Base-by-base conservation (phyloP, 2,329 filamentous ascomycete species). In the Penicillium oxalicum region DNA sequence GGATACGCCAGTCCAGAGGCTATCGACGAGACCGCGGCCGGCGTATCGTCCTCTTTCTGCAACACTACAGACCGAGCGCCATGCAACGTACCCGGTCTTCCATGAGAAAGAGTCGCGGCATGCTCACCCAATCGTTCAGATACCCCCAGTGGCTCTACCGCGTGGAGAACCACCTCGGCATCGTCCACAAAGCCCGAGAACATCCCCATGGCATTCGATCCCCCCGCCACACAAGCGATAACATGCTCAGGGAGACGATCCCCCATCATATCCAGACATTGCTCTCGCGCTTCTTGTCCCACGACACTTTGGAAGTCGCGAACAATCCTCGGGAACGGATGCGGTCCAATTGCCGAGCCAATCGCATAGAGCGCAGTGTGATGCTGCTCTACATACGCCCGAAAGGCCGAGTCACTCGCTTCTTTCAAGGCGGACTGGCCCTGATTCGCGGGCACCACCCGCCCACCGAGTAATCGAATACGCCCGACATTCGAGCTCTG, bases 361-460 rank as follows among this genome's bases (percentile, higher is more conserved):
- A 95, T 91, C 61, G 93, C 88, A 75, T 94, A 95, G 74, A 94
- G 89, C 0, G 88, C 94, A 25, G 86, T 88, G 57, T 87, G 82
- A 24, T 94, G 84, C 58, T 87, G 78, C 48, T 88, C 83, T 12
- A 94, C 87, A 88, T 89, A 95, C 54, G 85, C 81, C 35, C 88
- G 83, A 63, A 95, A 74, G 9, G 89, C 88, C 70, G 94, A 88
- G 71, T 94, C 93, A 71, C 93, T 88, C 4, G 88, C 84, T 60
- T 87, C 84, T 45, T 84, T 81, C 33, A 87, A 78, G 3, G 84
- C 86, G 62, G 80, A 80, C 57, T 84, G 86, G 44, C 89, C 89
- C 37, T 87, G 84, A 66, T 91, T 36, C 36, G 33, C 42, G 2
- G 42, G 4, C 7, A 44, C 33, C n/a, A 44, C 42, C 1, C 33